Conservation (phyloP, 768 basidiomycete species). For the Kwoniella sp. region DNA sequence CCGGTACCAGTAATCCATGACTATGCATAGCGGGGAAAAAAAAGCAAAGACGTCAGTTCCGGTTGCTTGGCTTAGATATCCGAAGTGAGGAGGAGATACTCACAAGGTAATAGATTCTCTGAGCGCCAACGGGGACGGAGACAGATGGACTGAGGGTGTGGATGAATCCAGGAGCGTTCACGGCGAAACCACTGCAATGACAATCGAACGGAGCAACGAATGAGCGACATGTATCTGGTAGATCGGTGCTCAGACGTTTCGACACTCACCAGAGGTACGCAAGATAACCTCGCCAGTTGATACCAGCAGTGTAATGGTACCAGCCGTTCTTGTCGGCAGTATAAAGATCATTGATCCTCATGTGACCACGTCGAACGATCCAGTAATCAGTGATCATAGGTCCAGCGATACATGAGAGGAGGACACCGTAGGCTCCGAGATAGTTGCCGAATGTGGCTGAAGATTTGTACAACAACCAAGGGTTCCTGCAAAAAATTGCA, state of each 20-base stretch:
- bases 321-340: slow-evolving; percentile 62
- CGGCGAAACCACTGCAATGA: slow-evolving; percentile 65
- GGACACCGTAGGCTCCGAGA: slow-evolving; percentile 79
- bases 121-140: slow-evolving; percentile 68
- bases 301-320: slow-evolving; percentile 74
- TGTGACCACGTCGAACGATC: slow-evolving; percentile 69
- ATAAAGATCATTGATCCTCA: slow-evolving; percentile 74
- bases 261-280: slow-evolving; percentile 41
- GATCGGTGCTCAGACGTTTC: background rate
- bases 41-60: slow-evolving; percentile 46
- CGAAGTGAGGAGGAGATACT: slow-evolving; percentile 9
- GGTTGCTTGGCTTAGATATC: background rate
- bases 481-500: slow-evolving; percentile 29
- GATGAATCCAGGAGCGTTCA: slow-evolving; percentile 80
- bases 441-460: slow-evolving; percentile 79
- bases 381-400: slow-evolving; percentile 85
- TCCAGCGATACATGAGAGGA: slow-evolving; percentile 67
- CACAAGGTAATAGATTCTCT: slow-evolving; percentile 57
- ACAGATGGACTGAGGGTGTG: slow-evolving; percentile 62
- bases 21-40: slow-evolving; percentile 53
- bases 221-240: slow-evolving; percentile 59
- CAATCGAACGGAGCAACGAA: slow-evolving; percentile 64
- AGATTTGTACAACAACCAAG: slow-evolving; percentile 67
- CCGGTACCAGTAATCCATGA: slow-evolving; percentile 84
- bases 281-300: slow-evolving; percentile 67